Percentiles rank a stretch among this genome's conserved stretches.
Evolutionary conservation across 306 rosid genomes (phyloP).

Genomic region (Heteromeles arbutifolia): DNA sequence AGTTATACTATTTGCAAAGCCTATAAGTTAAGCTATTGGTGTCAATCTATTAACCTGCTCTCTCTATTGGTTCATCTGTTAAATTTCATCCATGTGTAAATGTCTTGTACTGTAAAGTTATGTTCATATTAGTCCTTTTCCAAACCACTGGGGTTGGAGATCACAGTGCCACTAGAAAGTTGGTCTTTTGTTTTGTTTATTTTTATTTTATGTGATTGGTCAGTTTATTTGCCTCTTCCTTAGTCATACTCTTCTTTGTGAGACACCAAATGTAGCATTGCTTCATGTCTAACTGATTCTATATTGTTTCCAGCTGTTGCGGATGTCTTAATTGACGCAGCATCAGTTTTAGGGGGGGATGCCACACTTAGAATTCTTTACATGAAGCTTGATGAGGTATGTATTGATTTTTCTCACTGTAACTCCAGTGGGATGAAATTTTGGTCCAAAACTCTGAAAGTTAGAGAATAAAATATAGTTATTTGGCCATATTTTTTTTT

Average conservation of each 20-base stretch:
- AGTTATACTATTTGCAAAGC: too few species aligned
- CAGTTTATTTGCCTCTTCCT: not conserved
- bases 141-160: not conserved
- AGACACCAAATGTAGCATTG: conserved; percentile 12
- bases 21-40: not conserved
- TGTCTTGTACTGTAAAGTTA: not conserved
- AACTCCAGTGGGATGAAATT: not conserved
- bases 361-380: conserved; percentile 76
- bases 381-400: conserved; percentile 84
- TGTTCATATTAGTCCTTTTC: not conserved
- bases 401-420: conserved; percentile 19
- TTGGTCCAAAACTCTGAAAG: not conserved
- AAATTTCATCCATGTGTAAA: not conserved
- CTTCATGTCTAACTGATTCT: conserved; percentile 22
- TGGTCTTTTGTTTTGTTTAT: not conserved
- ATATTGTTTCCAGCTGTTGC: conserved; percentile 79
- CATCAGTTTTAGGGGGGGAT: conserved; percentile 96
- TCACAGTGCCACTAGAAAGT: not conserved
- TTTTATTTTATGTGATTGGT: not conserved
- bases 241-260: conserved; percentile 7
- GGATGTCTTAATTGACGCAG: conserved; percentile 93
- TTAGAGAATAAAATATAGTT: not conserved
- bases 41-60: not conserved
- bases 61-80: not conserved
- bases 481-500: not conserved